phyloP scores from a whole-genome alignment of 139 green algal species.

The Asterochloris erici region DNA sequence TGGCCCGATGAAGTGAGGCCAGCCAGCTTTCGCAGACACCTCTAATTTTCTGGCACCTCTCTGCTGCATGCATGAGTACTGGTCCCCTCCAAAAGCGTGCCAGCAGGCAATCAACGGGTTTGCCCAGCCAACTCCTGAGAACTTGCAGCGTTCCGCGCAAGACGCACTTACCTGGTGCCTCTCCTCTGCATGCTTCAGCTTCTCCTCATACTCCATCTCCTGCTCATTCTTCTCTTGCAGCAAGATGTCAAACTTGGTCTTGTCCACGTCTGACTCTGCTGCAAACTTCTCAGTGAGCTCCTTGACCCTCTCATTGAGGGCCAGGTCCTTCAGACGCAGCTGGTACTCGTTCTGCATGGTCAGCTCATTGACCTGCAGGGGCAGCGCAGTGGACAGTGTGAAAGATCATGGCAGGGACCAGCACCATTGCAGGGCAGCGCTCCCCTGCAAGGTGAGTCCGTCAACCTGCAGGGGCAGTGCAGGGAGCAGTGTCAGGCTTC shows the following conservation, averaged over 20 bases:
- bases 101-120: no score
- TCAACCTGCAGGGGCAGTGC: constrained; percentile 55
- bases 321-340: constrained; percentile 86
- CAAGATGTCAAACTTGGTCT: constrained; percentile 72
- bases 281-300: constrained; percentile 80
- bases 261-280: constrained; percentile 62
- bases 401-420: constrained; percentile 66
- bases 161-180: constrained; percentile 28
- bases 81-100: no score
- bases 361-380: constrained; percentile 79
- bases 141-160: not conserved
- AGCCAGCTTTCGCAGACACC: no score
- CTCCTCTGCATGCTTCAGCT: constrained; percentile 66
- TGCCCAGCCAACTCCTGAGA: not conserved
- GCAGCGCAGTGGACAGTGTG: not conserved
- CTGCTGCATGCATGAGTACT: no score
- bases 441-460: constrained; percentile 84
- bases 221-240: constrained; percentile 75
- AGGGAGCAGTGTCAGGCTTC: not conserved
- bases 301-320: constrained; percentile 75
- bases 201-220: constrained; percentile 80
- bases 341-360: constrained; percentile 91
- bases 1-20: no score
- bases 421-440: no score
- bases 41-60: no score